These are phyloP conservation scores for Trypanosoma theileri DNA, from an alignment of 208 protist genomes.

Conservation along the genomic window DNA sequence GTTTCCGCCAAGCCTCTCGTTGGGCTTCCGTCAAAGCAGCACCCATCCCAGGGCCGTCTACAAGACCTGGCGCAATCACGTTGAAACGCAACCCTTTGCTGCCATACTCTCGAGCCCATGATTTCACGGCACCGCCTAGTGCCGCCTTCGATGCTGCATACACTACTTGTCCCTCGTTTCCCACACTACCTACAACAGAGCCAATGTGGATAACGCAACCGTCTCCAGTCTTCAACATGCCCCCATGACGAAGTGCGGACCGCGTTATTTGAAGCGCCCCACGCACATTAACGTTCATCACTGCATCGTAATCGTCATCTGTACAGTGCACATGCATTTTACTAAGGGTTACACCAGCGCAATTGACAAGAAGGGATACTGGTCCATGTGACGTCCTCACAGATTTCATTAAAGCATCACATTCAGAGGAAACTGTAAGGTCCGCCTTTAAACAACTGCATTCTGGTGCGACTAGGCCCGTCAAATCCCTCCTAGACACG, in stretches of 20 bases:
- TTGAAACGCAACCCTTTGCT: constrained; percentile 88
- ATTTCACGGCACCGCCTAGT: constrained; percentile 78
- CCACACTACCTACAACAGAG: constrained; percentile 65
- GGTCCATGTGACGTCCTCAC: constrained; percentile 44
- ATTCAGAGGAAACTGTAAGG: constrained; percentile 39
- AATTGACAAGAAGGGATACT: constrained; percentile 78
- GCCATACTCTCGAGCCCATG: constrained; percentile 83
- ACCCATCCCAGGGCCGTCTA: constrained; percentile 86
- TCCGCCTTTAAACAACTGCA: constrained; percentile 57
- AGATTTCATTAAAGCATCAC: constrained; percentile 53
- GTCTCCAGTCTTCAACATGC: constrained; percentile 52
- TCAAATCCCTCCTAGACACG: constrained; percentile 52
- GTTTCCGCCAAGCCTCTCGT: constrained; percentile 45
- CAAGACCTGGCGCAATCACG: constrained; percentile 86
- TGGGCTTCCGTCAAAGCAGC: constrained; percentile 50
- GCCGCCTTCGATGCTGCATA: constrained; percentile 92
- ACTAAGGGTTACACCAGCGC: constrained; percentile 75
- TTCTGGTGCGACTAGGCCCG: constrained; percentile 34
- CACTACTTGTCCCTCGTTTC: constrained; percentile 88
- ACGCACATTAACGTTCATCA: constrained; percentile 81
- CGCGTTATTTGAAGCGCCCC: constrained; percentile 73
- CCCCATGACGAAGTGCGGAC: constrained; percentile 74
- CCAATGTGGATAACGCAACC: constrained; percentile 79
- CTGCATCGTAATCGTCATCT: constrained; percentile 58
- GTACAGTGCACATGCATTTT: constrained; percentile 71